Base-by-base conservation (phyloP, 352 stramenopile species). In the Globisporangium irregulare region DNA sequence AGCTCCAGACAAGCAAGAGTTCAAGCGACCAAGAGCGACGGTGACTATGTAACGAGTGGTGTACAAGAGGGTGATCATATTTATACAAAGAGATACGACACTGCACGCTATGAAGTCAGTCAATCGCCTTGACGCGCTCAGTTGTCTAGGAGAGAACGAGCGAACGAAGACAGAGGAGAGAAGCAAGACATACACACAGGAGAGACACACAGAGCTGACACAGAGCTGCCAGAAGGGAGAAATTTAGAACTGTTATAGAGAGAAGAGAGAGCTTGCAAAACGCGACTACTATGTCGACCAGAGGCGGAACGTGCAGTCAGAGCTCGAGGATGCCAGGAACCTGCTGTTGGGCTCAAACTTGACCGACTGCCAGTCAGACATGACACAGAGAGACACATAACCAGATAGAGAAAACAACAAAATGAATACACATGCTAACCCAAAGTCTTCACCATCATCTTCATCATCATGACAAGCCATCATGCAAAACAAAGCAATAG, bases 251-350 rank as follows among this genome's bases (percentile, higher is more conserved):
- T 41, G 24, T 62, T 59, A 41, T 56, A 66, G 56, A 53, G 29
- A 55, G 22, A 59, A 43, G 53, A 60, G 41, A 46, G 38, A 46
- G 59, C 18, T 25, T 61, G 56, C n/a, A 22, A 14, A 20, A 25
- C 15, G 14, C 10, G 34, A 20, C 20, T 29, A 48, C 65, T 76
- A 84, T 61, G 71, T 81, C 14, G 84, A 90, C 92, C 92, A 98
- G 48, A 98, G 80, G 20, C 88, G 83, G 66, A 98, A 98, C 22
- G 94, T 98, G 77, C 89, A 96, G 76, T 98, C 94, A 24, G 91
- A 97, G 73, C 89, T 93, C 15, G 91, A 94, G 24, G 90, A 97
- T 29, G 96, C 86, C 34, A 98, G 80, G 78, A 93, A 97, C 27
- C 86, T 85, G 43, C 92, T 90, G 24, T 82, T 91, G 0, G 92